A percentile compares a stretch with the other conserved stretches of the same genome.
Conservation (phyloP, 257 asterid species). For the Handroanthus guayacan region DNA sequence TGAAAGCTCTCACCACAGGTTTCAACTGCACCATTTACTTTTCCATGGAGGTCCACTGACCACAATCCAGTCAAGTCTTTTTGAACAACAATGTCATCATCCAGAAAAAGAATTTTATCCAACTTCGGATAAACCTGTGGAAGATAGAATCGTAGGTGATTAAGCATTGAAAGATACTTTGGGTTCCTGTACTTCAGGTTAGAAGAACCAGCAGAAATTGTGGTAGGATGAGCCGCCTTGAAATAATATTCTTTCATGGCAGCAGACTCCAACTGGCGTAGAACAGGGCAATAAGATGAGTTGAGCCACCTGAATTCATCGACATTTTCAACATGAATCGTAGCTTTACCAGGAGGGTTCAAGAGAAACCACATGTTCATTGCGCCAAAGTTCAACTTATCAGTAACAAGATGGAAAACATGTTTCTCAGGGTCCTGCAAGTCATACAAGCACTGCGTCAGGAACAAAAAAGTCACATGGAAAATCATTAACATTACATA, state of each 20-base stretch:
- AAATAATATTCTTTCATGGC: constrained; percentile 98
- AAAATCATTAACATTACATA: constrained; percentile 22
- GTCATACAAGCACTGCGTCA: constrained; percentile 29
- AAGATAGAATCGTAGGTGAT: constrained; percentile 95
- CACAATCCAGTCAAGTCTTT: constrained; percentile 96
- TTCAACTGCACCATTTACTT: constrained; percentile 98
- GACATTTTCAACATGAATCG: constrained; percentile 95
- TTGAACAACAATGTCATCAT: constrained; percentile 98
- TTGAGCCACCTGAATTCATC: constrained; percentile 98
- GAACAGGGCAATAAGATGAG: constrained; percentile 92
- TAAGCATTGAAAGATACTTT: constrained; percentile 97
- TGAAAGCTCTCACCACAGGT: constrained; percentile 98
- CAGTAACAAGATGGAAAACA: constrained; percentile 96
- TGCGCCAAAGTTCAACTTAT: constrained; percentile 97
- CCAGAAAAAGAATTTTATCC: constrained; percentile 96
- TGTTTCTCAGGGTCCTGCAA: constrained; percentile 95
- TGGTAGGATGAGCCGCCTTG: constrained; percentile 95
- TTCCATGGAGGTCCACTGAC: constrained; percentile 83
- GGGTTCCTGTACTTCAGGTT: constrained; percentile 98
- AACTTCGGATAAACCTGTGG: constrained; percentile 95
- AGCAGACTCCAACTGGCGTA: constrained; percentile 91
- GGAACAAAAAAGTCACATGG: not conserved
- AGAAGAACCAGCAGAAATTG: constrained; percentile 88
- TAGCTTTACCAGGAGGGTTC: constrained; percentile 98
- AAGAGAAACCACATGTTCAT: constrained; percentile 99